Percentiles rank a stretch among this genome's conserved stretches.
Conservation (phyloP, 306 rosid genomes). For the Mimosa bimucronata region DNA sequence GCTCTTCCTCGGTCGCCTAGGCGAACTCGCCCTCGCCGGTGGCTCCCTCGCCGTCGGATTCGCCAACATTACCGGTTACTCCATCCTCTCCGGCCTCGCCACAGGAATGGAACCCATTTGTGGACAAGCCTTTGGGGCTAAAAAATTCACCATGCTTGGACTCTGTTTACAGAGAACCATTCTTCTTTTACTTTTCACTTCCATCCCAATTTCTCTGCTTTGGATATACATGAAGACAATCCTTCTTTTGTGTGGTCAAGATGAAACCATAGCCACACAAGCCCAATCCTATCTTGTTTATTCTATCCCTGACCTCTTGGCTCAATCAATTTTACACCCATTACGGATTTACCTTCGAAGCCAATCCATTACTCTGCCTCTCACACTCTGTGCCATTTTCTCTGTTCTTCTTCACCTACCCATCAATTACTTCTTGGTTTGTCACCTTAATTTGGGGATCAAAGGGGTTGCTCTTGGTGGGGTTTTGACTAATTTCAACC, state of each 20-base stretch:
- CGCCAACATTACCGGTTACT: constrained; percentile 93
- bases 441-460: constrained; percentile 60
- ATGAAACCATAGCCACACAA: constrained; percentile 64
- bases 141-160: constrained; percentile 62
- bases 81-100: constrained; percentile 86
- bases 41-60: constrained; percentile 86
- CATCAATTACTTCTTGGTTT: constrained; percentile 66
- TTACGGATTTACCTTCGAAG: constrained; percentile 77
- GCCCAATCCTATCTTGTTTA: constrained; percentile 76
- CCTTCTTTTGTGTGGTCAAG: constrained; percentile 73
- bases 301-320: constrained; percentile 89
- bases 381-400: constrained; percentile 68
- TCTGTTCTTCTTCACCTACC: constrained; percentile 81
- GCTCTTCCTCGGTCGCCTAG: constrained; percentile 85
- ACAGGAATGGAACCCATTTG: constrained; percentile 96
- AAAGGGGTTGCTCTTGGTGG: constrained; percentile 82
- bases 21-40: constrained; percentile 80
- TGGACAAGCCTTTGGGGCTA: constrained; percentile 91
- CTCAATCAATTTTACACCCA: constrained; percentile 83
- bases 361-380: constrained; percentile 89
- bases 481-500: constrained; percentile 75
- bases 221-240: constrained; percentile 78
- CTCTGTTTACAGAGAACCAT: constrained; percentile 75
- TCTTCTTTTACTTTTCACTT: constrained; percentile 55
- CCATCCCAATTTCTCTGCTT: constrained; percentile 77